Percentiles rank a stretch among this genome's conserved stretches.
Evolutionary conservation across 306 rosid genomes (phyloP).

Genomic region (Sechiopsis laciniata): DNA sequence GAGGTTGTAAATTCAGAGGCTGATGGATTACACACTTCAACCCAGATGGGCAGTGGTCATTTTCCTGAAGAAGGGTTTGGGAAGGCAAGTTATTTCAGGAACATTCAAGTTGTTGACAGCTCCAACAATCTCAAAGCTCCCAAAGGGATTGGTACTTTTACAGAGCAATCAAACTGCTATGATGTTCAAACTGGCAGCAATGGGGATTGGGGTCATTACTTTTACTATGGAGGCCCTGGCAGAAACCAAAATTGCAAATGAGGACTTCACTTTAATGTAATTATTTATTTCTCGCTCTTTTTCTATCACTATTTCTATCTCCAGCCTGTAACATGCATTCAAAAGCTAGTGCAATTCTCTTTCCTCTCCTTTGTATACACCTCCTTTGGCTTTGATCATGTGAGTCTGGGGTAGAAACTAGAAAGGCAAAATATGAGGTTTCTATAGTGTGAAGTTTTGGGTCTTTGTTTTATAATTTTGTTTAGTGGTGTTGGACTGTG

Average conservation of each 20-base stretch:
- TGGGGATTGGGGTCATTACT: conserved; percentile 95
- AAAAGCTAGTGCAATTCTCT: conserved; percentile 10
- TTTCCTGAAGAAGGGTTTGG: conserved; percentile 97
- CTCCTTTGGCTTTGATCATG: not conserved
- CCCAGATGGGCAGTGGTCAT: conserved; percentile 93
- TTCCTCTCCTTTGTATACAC: conserved; percentile 1
- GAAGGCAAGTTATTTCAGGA: conserved; percentile 82
- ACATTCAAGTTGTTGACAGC: conserved; percentile 81
- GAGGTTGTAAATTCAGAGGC: conserved; percentile 84
- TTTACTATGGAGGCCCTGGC: conserved; percentile 98
- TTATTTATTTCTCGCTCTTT: too few species aligned
- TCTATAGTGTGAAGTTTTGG: not conserved
- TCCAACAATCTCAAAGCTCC: conserved; percentile 96
- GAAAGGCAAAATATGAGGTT: conserved; percentile 1
- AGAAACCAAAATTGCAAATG: conserved; percentile 68
- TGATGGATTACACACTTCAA: conserved; percentile 83
- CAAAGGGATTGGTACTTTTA: conserved; percentile 72
- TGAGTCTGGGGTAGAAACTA: conserved; percentile 1
- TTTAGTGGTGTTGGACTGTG: too few species aligned
- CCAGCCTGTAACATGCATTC: conserved; percentile 14
- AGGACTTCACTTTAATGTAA: conserved; percentile 15
- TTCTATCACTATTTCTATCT: not conserved
- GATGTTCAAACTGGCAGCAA: conserved; percentile 83
- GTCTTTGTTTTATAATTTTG: too few species aligned
- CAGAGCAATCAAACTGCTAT: conserved; percentile 86